phyloP scores from a whole-genome alignment of 495 filamentous ascomycete genomes.

The Oidiodendron maius region DNA sequence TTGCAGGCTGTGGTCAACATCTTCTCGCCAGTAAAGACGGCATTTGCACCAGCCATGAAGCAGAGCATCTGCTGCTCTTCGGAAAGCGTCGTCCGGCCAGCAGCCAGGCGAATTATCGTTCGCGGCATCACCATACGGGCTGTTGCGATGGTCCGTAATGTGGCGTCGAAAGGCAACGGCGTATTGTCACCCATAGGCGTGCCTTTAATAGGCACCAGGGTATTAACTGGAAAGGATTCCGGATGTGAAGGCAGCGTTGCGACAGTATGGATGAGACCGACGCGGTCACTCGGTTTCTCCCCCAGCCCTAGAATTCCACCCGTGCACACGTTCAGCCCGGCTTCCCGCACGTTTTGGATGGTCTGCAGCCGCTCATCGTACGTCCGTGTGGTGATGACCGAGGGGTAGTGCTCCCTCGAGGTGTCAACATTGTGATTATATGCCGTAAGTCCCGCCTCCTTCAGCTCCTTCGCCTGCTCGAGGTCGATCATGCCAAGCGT shows the following conservation, averaged over 20 bases:
- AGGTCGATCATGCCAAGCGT: constrained; percentile 84
- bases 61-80: constrained; percentile 82
- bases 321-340: constrained; percentile 79
- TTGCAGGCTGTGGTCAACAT: constrained; percentile 87
- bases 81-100: constrained; percentile 66
- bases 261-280: constrained; percentile 73
- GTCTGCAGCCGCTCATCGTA: constrained; percentile 81
- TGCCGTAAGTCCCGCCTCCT: constrained; percentile 75
- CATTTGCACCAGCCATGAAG: constrained; percentile 82
- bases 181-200: constrained; percentile 70
- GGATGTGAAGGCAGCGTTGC: constrained; percentile 70
- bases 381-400: constrained; percentile 69
- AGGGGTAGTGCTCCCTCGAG: constrained; percentile 76
- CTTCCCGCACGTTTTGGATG: constrained; percentile 67
- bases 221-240: constrained; percentile 81
- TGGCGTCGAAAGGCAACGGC: constrained; percentile 61
- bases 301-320: constrained; percentile 79
- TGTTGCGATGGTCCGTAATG: constrained; percentile 70
- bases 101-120: constrained; percentile 77
- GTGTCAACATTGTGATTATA: constrained; percentile 92
- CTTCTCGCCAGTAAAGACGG: constrained; percentile 86
- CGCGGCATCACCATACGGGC: constrained; percentile 71
- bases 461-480: constrained; percentile 69
- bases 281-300: constrained; percentile 66
- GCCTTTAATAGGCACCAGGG: constrained; percentile 78